Percentiles rank a stretch among this genome's conserved stretches.
Conservation (phyloP, 78 protist species). For the Pigoraptor vietnamica region DNA sequence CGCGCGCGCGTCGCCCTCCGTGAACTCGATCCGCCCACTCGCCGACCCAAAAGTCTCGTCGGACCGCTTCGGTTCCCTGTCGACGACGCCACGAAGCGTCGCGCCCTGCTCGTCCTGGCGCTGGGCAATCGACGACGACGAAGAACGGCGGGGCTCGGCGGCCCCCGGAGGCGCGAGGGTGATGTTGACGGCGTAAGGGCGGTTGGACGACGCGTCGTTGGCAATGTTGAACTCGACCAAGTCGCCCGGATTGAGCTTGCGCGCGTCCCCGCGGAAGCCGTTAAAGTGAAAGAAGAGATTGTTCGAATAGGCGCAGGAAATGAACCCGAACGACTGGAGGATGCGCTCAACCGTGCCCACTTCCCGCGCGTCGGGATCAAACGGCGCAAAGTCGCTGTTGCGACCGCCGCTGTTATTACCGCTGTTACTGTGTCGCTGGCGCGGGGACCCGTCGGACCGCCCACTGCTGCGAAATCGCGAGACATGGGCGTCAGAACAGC, state of each 20-base stretch:
- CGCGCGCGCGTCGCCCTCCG: not conserved
- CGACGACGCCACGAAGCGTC: not conserved
- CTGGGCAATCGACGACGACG: not conserved
- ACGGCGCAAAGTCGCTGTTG: not conserved
- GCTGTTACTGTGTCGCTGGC: not conserved
- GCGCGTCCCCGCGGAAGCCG: not conserved
- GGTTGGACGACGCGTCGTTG: not conserved
- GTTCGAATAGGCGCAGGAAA: not conserved
- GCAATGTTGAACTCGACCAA: not conserved
- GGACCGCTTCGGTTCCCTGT: not conserved
- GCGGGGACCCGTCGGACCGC: not conserved
- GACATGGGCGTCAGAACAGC: no score
- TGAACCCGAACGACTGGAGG: not conserved
- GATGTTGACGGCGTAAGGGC: not conserved
- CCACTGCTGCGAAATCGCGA: not conserved
- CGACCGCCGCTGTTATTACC: no score
- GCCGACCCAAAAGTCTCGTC: not conserved
- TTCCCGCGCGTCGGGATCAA: not conserved
- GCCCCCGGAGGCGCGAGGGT: not conserved
- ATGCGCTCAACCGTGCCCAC: not conserved
- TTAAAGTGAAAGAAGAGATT: not conserved
- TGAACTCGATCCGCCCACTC: not conserved
- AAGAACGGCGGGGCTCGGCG: not conserved
- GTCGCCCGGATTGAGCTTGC: not conserved
- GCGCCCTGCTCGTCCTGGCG: no score